These are phyloP conservation scores for Neospora caninum DNA, from an alignment of 169 alveolate genomes.

Conservation along the genomic window DNA sequence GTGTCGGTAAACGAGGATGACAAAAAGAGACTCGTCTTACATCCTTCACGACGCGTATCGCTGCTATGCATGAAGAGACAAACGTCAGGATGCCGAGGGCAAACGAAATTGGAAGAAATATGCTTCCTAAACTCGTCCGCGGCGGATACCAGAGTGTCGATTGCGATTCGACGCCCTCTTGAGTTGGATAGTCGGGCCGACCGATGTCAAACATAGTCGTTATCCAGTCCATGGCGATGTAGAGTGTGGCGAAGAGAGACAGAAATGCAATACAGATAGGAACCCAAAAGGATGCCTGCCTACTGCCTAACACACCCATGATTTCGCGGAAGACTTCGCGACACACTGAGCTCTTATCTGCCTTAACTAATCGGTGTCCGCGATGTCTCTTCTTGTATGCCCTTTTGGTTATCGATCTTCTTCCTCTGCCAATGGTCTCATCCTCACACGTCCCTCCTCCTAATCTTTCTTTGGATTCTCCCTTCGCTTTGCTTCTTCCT, in stretches of 20 bases:
- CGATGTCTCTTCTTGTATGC: not conserved
- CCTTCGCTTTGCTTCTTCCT: too few species aligned
- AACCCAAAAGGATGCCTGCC: constrained; percentile 4
- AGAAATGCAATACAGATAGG: not conserved
- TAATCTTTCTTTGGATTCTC: not conserved
- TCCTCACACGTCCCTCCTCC: not conserved
- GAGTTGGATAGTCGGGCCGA: not conserved
- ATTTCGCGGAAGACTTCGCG: not conserved
- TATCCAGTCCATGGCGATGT: not conserved
- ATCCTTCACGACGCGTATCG: not conserved
- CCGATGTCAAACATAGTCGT: not conserved
- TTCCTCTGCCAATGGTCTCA: not conserved
- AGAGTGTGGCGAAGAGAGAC: not conserved
- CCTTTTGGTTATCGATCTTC: not conserved
- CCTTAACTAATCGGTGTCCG: not conserved
- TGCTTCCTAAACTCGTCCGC: not conserved
- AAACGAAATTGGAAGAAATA: constrained; percentile 2
- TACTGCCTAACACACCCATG: not conserved
- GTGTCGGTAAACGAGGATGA: not conserved
- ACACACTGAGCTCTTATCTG: not conserved
- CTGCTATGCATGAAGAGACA: not conserved
- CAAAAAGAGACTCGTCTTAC: not conserved
- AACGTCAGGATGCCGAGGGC: not conserved
- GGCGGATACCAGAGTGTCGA: not conserved
- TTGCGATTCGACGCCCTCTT: not conserved